These are phyloP conservation scores for Trametes cingulata DNA, from an alignment of 768 basidiomycete genomes.

Conservation along the genomic window DNA sequence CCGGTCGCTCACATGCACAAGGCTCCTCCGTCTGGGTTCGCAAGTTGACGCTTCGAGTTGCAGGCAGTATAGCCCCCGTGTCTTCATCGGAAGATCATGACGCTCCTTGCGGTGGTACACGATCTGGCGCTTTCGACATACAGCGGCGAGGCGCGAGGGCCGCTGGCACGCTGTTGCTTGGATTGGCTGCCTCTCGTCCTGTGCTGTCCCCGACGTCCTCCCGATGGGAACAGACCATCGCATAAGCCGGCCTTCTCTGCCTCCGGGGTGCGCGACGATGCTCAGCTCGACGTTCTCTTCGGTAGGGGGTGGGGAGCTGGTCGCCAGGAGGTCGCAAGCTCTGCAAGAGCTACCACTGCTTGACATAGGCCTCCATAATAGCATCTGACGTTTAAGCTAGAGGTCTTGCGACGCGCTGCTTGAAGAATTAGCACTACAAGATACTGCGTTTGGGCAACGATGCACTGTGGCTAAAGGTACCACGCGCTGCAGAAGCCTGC, in stretches of 20 bases:
- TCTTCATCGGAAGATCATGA: not conserved
- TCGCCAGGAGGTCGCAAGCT: no score
- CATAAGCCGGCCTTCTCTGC: not conserved
- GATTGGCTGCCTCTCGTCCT: not conserved
- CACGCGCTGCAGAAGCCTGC: not conserved
- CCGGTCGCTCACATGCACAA: constrained; percentile 14
- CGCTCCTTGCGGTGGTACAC: not conserved
- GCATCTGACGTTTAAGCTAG: not conserved
- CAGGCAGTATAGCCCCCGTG: not conserved
- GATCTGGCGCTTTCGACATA: constrained; percentile 5
- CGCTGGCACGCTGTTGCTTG: not conserved
- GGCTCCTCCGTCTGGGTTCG: not conserved
- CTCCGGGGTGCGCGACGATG: not conserved
- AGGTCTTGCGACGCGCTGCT: not conserved
- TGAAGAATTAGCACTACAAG: not conserved
- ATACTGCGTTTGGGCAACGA: not conserved
- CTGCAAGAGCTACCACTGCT: no score
- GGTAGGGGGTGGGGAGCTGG: no score
- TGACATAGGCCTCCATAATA: not conserved
- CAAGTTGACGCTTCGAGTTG: not conserved
- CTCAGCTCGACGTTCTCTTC: no score
- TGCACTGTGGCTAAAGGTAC: constrained; percentile 12
- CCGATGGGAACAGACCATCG: constrained; percentile 11
- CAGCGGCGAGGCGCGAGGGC: not conserved
- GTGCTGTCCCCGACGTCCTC: constrained; percentile 9